Base-by-base conservation (phyloP, 192 early-diverging fungal genomes). In the Coemansia sp. region DNA sequence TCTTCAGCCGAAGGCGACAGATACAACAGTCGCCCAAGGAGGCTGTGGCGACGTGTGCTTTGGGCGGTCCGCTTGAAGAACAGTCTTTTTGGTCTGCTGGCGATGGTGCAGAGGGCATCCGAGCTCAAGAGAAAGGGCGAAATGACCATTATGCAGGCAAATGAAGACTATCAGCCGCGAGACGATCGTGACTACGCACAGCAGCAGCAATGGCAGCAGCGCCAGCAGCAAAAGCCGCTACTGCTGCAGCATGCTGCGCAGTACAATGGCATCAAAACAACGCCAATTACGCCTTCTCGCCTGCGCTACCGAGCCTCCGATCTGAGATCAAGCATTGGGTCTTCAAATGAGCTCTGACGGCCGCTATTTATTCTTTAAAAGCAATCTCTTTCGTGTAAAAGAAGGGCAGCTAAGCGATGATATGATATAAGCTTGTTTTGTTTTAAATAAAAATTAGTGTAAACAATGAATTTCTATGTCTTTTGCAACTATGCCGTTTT, bases 241-340 rank as follows among this genome's bases (percentile, higher is more conserved):
- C 60, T 20, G 13, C 11, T 35, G 18, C 46, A 28, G 27, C 48
- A 61, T 16, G 39, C 14, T 42, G 39, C 23, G 25, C 53, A 58
- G 6, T 45, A 61, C 48, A 51, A 27, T 51, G 48, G 60, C 52
- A 55, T 72, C 30, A 66, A 55, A 19, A 32, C 76, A 0, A 55
- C 64, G 6, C 76, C 76, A 19, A 55, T 70, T 23, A 79, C 67
- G n/a, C 71, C 76, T 4, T 79, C 76, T 24, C 60, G 61, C 18
- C 64, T 79, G 29, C 76, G 76, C 30, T 69, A 79, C 54, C 67
- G 67, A 32, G 32, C 62, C 4, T 79, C 76, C 0, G 76, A 79
- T 49, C 42, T 64, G 42, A 46, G 60, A 46, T 69, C 72, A 39
- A 69, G 72, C 56, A 71, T 35, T 34, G 68, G 68, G 7, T 75